Conservation (phyloP, 495 filamentous ascomycete genomes). For the Xylaria palmicola region DNA sequence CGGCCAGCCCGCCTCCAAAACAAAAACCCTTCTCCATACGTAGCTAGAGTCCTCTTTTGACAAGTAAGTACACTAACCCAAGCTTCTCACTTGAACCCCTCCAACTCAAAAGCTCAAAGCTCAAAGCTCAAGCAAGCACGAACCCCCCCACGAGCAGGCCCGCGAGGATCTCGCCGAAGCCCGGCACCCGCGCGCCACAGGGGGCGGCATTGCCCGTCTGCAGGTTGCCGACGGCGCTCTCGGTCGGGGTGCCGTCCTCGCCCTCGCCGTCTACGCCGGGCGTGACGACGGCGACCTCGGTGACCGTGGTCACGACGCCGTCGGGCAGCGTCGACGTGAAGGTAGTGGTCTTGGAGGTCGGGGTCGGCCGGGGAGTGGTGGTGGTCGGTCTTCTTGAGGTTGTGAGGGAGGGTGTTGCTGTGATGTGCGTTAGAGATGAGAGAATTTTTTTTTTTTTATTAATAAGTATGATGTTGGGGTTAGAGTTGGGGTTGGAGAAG, state of each 20-base stretch:
- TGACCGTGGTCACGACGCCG: slow-evolving; percentile 35
- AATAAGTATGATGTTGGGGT: too few relatives aligned
- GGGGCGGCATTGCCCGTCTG: slow-evolving; percentile 33
- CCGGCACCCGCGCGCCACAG: slow-evolving; percentile 11
- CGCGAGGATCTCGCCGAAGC: slow-evolving; percentile 26
- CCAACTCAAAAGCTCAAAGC: too few relatives aligned
- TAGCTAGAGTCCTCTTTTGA: too few relatives aligned
- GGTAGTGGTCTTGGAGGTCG: slow-evolving; percentile 27
- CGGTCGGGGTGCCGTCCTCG: slow-evolving; percentile 14
- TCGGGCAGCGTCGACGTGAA: slow-evolving; percentile 38
- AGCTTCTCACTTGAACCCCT: too few relatives aligned
- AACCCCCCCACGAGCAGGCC: slow-evolving; percentile 28
- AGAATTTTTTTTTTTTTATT: too few relatives aligned
- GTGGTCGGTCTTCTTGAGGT: slow-evolving; percentile 22
- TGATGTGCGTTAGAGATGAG: too few relatives aligned
- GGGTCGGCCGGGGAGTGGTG: slow-evolving; percentile 15
- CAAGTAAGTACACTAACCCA: too few relatives aligned
- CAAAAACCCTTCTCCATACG: too few relatives aligned
- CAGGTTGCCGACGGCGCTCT: slow-evolving; percentile 29
- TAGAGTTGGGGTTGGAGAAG: background rate
- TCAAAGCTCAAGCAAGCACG: slow-evolving; percentile 8
- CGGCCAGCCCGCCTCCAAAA: too few relatives aligned
- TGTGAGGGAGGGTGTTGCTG: slow-evolving; percentile 21
- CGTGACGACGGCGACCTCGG: slow-evolving; percentile 28
- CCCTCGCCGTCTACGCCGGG: slow-evolving; percentile 15